Conservation (phyloP, 1,284 basidiomycete species). For the Puccinia horiana region DNA sequence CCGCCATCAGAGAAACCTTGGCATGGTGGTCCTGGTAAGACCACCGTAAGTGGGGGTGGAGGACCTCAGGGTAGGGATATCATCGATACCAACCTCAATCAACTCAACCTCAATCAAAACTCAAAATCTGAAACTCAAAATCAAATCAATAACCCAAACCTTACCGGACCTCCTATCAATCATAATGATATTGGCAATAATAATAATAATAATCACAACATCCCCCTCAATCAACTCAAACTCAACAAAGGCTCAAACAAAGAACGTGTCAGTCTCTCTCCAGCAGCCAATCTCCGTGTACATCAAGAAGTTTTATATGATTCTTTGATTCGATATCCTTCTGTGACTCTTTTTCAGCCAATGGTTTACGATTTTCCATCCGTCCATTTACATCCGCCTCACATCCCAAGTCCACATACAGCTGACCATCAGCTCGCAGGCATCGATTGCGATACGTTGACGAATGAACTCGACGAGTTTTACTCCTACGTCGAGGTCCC, state of each 20-base stretch:
- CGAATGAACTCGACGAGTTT: conserved; percentile 96
- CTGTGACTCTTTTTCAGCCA: conserved; percentile 11
- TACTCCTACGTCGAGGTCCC: conserved; percentile 96
- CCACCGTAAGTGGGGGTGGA: conserved; percentile 41
- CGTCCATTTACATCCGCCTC: conserved; percentile 30
- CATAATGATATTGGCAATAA: not conserved
- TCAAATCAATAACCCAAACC: not conserved
- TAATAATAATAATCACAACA: conserved; percentile 54
- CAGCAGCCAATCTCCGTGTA: not conserved
- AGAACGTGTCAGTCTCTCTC: conserved; percentile 34
- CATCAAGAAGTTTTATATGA: not conserved
- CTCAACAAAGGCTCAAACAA: conserved; percentile 62
- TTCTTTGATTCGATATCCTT: not conserved
- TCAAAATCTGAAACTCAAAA: not conserved
- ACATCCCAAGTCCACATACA: conserved; percentile 7
- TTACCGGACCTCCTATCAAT: not conserved
- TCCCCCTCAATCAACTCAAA: conserved; percentile 78
- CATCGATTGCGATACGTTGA: conserved; percentile 83
- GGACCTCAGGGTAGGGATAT: conserved; percentile 36
- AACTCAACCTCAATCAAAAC: conserved; percentile 5
- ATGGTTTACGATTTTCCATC: conserved; percentile 43
- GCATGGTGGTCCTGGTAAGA: conserved; percentile 38
- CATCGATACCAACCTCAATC: not conserved
- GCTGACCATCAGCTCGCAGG: conserved; percentile 11
- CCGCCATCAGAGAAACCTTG: conserved; percentile 36